Base-by-base conservation (phyloP, 2,329 filamentous ascomycete genomes). In the Zasmidium cellare region DNA sequence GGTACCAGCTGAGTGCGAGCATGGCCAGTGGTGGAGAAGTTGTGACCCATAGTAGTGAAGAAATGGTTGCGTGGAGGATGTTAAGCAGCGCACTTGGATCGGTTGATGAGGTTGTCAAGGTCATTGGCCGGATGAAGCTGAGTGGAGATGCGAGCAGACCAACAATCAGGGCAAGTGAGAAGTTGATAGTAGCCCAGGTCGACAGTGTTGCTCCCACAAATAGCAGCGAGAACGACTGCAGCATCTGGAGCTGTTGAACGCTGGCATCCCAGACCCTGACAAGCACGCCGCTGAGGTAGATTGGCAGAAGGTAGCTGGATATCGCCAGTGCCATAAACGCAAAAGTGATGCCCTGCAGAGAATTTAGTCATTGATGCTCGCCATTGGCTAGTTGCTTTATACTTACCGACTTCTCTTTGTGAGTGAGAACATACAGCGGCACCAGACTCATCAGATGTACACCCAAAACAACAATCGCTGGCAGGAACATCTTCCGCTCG, bases 151-250 rank as follows among this genome's bases (percentile, higher is more conserved):
- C 86, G 47, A 93, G 78, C 1, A 97, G 78, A 38, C 94, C 94
- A 51, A 97, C 80, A 38, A 96, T 80, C 71, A 97, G 88, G 49
- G 91, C 87, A 14, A 97, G 86, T 2, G 89, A 92, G 80, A 99
- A 99, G 76, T 99, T 99, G 52, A 99, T 84, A 0, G 93, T 99
- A 2, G 94, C 93, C 12, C 99, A 87, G 0, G 92, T 89, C 12
- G 92, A 92, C 63, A 99, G 86, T 68, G 91, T 92, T 79, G 97
- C 90, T 67, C 94, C 94, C 0, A 97, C 84, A 9, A 96, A 81
- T 12, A 99, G 85, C n/a, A 97, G 84, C 5, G 92, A 96, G 78
- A 97, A 92, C 57, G 89, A 94, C 72, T 96, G 92, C 63, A 92
- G 86, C 52, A 97, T 84, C 49, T 87, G 84, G 69, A 88, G 87